Percentiles rank a stretch among this genome's conserved stretches.
These are phyloP conservation scores for Fagopyrum esculentum DNA, from an alignment of 148 eudicot species.

Conservation along the genomic window DNA sequence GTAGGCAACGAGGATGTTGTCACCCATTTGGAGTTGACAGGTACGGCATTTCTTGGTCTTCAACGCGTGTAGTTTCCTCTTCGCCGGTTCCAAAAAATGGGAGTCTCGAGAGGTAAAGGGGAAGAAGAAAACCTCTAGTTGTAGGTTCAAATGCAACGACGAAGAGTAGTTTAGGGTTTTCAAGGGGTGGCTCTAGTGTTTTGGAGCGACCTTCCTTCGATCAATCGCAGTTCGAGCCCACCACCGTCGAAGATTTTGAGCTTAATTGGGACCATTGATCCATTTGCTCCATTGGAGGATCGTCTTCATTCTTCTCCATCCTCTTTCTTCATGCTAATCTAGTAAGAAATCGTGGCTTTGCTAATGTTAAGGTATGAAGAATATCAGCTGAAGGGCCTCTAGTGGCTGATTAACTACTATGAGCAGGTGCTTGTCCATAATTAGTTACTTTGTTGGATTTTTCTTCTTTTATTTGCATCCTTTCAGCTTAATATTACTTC, in stretches of 20 bases:
- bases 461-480: too few relatives aligned
- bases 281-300: too few relatives aligned
- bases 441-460: background rate
- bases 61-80: conserved; percentile 1
- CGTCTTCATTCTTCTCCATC: too few relatives aligned
- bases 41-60: conserved; percentile 7
- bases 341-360: too few relatives aligned
- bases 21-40: conserved; percentile 10
- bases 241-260: conserved; percentile 27
- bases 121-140: background rate
- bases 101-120: background rate
- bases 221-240: conserved; percentile 36
- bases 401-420: conserved; percentile 98
- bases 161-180: conserved; percentile 26
- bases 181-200: conserved; percentile 27
- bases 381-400: conserved; percentile 96
- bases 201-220: conserved; percentile 34
- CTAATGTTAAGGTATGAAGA: too few relatives aligned
- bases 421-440: conserved; percentile 90
- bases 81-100: background rate
- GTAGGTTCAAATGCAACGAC: conserved; percentile 19
- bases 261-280: too few relatives aligned
- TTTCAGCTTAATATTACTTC: too few relatives aligned
- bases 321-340: too few relatives aligned
- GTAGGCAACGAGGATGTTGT: conserved; percentile 70